Percentiles rank a stretch among this genome's conserved stretches.
Conservation (phyloP, 257 asterid genomes). For the Nicotiana undulata region DNA sequence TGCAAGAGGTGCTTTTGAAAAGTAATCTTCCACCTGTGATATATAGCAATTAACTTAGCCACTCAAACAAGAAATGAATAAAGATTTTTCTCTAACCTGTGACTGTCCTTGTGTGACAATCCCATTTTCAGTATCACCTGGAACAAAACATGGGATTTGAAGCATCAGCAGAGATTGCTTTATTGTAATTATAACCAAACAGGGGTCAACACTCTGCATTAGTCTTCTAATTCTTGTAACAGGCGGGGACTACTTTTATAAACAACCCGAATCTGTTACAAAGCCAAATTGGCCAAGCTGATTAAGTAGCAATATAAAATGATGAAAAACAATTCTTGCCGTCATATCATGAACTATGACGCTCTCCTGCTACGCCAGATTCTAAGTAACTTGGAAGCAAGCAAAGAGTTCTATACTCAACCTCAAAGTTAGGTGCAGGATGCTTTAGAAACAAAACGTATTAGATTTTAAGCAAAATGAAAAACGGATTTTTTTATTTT, state of each 20-base stretch:
- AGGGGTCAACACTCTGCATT: not conserved
- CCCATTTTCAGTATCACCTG: slow-evolving; percentile 23
- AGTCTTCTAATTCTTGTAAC: not conserved
- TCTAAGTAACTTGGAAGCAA: not conserved
- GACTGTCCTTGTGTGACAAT: slow-evolving; percentile 22
- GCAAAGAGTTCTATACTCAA: not conserved
- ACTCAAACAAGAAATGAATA: not conserved
- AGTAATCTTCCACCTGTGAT: slow-evolving; percentile 20
- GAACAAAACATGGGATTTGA: slow-evolving; percentile 5
- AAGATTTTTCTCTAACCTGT: slow-evolving; percentile 26
- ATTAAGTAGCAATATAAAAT: too few relatives aligned
- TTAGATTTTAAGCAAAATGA: too few relatives aligned
- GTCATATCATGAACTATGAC: not conserved
- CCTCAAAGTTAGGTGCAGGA: not conserved
- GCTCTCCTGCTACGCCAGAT: not conserved
- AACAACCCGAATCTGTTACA: not conserved
- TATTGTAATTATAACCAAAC: not conserved
- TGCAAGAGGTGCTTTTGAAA: slow-evolving; percentile 28
- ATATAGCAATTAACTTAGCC: not conserved
- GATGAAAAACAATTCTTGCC: too few relatives aligned
- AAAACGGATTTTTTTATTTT: too few relatives aligned
- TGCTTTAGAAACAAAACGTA: not conserved
- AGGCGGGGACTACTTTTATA: not conserved
- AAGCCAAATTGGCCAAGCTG: not conserved
- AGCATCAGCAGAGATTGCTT: not conserved